These are phyloP conservation scores for Claviceps sp. DNA, from an alignment of 2,329 filamentous ascomycete genomes.

Conservation along the genomic window DNA sequence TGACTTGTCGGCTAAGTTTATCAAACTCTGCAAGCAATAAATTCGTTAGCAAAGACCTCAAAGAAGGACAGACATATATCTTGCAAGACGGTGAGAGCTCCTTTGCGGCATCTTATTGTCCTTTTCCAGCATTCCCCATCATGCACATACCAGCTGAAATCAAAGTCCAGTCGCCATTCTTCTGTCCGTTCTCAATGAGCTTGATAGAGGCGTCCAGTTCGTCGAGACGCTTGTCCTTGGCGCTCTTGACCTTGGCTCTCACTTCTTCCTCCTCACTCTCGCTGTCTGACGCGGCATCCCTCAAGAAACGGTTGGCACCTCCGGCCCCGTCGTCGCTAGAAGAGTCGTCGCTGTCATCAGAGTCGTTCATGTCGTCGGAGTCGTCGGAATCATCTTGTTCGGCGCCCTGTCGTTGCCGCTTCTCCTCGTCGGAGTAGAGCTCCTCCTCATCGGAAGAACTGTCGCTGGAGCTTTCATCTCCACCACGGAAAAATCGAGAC, in stretches of 20 bases:
- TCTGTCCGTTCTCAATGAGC: constrained; percentile 89
- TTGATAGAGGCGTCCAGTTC: constrained; percentile 84
- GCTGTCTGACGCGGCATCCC: constrained; percentile 56
- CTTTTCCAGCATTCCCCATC: background rate
- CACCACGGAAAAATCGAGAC: constrained; percentile 95
- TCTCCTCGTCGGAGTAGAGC: constrained; percentile 53
- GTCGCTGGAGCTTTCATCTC: constrained; percentile 86
- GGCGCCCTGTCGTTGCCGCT: constrained; percentile 25
- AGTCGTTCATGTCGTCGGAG: constrained; percentile 28
- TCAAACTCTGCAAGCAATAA: constrained; percentile 58
- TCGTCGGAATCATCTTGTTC: constrained; percentile 21
- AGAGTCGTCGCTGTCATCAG: constrained; percentile 41
- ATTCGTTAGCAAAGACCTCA: constrained; percentile 6
- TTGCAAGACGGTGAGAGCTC: background rate
- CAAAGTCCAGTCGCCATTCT: constrained; percentile 94
- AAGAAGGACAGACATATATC: background rate
- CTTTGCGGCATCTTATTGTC: background rate
- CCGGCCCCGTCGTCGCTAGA: constrained; percentile 52
- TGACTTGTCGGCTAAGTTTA: constrained; percentile 77
- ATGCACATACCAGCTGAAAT: constrained; percentile 64
- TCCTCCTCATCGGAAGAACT: constrained; percentile 94
- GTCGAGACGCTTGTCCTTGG: constrained; percentile 93
- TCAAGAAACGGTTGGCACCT: constrained; percentile 77
- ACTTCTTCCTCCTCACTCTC: constrained; percentile 81
- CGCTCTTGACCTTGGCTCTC: constrained; percentile 82